Evolutionary conservation across 1,284 basidiomycete species (phyloP), one percentile per base, ranked within the genome.

Genomic region (Vanrija pseudolonga): DNA sequence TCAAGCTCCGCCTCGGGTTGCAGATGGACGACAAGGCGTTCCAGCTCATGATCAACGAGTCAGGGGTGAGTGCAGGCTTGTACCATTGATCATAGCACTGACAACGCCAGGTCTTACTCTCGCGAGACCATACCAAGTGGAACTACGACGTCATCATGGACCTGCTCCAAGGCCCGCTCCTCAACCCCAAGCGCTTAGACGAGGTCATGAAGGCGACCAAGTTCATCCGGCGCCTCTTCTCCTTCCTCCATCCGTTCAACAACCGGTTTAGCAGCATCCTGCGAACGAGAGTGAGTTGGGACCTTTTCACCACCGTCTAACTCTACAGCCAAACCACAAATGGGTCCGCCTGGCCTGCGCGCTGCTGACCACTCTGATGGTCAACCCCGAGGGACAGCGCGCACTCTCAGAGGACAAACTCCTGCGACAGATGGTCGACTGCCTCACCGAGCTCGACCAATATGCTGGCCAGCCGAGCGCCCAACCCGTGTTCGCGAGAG

Each of bases 21-120:
- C 88, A 91, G 73, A 90, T 96, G 82, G 93, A 97, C 66, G 93
- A 96, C 73, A 88, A 83, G 73, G 83, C 85, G 17, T 97, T 95
- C 75, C 90, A 92, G 66, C 80, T 83, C 14, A 84, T 82, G 53
- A 78, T 97, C 50, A 80, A 93, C 36, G 90, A 95, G 63, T 89
- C 90, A 2, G 88, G 91, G 76, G 88, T 89, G 55, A 59, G 71
- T 69, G 19, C 32, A 26, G 24, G 24, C 24, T 4, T 5, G 40
- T 17, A 42, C 0, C 36, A 19, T 12, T 22, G 40, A 9, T 43
- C n/a, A n/a, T 9, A 39, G 20, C n/a, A 20, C 54, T 72, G 55
- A 64, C 39, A 26, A 54, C 58, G 17, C 3, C 70, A 91, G 84
- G 88, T 97, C 22, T 88, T 91, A 77, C 77, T 87, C 32, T 88